These are phyloP conservation scores for Xylaria sp. DNA, from an alignment of 495 filamentous ascomycete genomes.

Conservation along the genomic window DNA sequence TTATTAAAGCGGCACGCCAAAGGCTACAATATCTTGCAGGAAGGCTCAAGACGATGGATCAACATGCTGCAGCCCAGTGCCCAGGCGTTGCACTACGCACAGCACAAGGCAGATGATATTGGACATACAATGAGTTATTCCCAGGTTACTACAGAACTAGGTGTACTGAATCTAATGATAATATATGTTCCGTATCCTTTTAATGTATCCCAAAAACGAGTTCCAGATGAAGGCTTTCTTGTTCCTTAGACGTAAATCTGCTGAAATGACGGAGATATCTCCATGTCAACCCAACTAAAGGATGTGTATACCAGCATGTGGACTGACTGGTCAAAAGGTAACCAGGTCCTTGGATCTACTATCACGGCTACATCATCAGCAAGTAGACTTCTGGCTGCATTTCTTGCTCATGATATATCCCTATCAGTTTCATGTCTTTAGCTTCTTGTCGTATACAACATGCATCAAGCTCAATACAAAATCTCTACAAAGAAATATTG, in stretches of 20 bases:
- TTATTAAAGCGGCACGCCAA: too few species aligned
- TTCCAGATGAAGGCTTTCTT: too few species aligned
- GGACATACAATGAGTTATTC: too few species aligned
- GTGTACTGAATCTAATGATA: too few species aligned
- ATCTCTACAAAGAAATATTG: neutral
- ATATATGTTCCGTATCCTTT: too few species aligned
- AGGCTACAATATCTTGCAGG: too few species aligned
- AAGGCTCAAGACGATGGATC: too few species aligned
- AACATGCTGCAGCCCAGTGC: too few species aligned
- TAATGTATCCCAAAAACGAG: too few species aligned
- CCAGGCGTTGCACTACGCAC: too few species aligned
- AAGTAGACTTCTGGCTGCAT: slow-evolving; percentile 3
- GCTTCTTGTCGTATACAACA: slow-evolving; percentile 11
- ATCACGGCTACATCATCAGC: slow-evolving; percentile 4
- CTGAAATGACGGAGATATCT: neutral
- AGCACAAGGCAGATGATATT: too few species aligned
- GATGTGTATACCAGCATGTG: slow-evolving; percentile 19
- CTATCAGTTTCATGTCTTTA: slow-evolving; percentile 19
- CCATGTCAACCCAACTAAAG: neutral
- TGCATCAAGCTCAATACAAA: slow-evolving; percentile 12
- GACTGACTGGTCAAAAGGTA: slow-evolving; percentile 11
- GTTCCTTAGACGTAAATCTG: neutral
- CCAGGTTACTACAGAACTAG: too few species aligned
- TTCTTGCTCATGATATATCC: slow-evolving; percentile 13
- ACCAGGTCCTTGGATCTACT: slow-evolving; percentile 11